Evolutionary conservation across 2,329 filamentous ascomycete genomes (phyloP).

Genomic region (Penicillium brasilianum): DNA sequence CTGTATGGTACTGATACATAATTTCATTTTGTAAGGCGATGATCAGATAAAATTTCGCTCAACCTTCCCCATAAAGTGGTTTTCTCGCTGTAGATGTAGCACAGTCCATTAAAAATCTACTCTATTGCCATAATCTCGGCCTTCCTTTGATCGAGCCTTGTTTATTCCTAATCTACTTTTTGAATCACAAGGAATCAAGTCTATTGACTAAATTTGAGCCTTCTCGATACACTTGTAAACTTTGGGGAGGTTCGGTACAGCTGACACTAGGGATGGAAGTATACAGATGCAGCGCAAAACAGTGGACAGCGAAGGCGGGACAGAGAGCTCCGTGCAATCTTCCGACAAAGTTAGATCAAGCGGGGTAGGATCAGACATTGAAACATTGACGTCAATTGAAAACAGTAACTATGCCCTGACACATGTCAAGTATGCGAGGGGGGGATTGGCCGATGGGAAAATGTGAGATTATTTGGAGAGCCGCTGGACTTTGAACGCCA

Average conservation of each 20-base stretch:
- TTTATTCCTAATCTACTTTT: neutral
- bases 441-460: neutral
- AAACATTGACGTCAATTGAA: neutral
- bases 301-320: neutral
- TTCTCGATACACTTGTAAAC: neutral
- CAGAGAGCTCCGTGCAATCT: conserved; percentile 1
- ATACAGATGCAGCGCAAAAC: neutral
- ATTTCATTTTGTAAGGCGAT: neutral
- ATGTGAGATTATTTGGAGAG: neutral
- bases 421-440: neutral
- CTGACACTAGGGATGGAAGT: neutral
- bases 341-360: neutral
- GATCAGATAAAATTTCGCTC: neutral
- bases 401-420: neutral
- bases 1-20: neutral
- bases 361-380: neutral
- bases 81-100: too few relatives aligned
- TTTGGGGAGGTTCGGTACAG: neutral
- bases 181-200: neutral
- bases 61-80: neutral
- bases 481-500: neutral
- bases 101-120: too few relatives aligned
- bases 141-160: neutral
- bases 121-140: neutral
- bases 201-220: neutral